phyloP scores from a whole-genome alignment of 208 protist species.

The Crithidia acanthocephali region DNA sequence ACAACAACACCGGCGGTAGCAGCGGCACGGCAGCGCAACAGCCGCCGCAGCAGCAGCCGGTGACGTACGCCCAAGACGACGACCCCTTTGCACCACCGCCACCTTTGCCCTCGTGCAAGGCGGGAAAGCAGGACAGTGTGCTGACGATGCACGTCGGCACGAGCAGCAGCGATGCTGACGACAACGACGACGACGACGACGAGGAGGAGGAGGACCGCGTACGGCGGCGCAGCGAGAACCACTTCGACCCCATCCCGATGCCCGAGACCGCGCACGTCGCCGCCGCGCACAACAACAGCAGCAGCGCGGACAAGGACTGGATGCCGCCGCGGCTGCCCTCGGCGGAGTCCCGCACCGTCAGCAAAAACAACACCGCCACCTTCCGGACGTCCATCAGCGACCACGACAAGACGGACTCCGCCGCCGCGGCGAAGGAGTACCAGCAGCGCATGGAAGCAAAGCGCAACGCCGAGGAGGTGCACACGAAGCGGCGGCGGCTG shows the following conservation, averaged over 20 bases:
- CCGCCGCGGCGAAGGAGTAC: slow-evolving; percentile 63
- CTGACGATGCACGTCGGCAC: background rate
- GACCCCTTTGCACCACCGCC: slow-evolving; percentile 26
- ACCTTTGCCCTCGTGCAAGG: background rate
- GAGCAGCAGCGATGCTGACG: slow-evolving; percentile 3
- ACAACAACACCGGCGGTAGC: background rate
- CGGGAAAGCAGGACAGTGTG: slow-evolving; percentile 9
- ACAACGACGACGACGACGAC: too few relatives aligned
- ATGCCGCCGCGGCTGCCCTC: slow-evolving; percentile 9
- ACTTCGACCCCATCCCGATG: slow-evolving; percentile 45
- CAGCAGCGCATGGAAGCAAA: slow-evolving; percentile 50
- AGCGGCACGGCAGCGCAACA: background rate
- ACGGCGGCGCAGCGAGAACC: slow-evolving; percentile 13
- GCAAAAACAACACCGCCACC: slow-evolving; percentile 17
- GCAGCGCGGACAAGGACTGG: slow-evolving; percentile 7
- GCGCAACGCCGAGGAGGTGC: slow-evolving; percentile 28
- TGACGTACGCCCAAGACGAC: slow-evolving; percentile 19
- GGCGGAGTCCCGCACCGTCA: background rate
- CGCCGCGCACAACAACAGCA: background rate
- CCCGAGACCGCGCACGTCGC: background rate
- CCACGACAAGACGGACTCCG: slow-evolving; percentile 48
- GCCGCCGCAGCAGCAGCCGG: background rate
- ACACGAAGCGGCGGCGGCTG: slow-evolving; percentile 35
- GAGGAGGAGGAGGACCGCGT: background rate
- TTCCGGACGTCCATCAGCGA: slow-evolving; percentile 29